phyloP scores from a whole-genome alignment of 192 early-diverging fungal species.

The Rhizoclosmatium sp. region DNA sequence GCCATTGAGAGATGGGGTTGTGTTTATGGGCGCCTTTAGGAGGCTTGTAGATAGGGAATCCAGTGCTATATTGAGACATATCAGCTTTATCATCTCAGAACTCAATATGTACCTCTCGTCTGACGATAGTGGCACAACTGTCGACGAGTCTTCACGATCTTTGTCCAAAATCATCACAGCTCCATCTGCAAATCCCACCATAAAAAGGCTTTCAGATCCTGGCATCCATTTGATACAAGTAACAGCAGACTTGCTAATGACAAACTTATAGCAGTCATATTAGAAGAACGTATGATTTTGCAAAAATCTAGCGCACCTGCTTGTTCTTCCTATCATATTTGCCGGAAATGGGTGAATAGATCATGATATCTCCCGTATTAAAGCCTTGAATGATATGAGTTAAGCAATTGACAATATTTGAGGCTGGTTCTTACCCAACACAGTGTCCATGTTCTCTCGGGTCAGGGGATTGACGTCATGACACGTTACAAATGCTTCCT shows the following conservation, averaged over 20 bases:
- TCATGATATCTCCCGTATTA: slow-evolving; percentile 52
- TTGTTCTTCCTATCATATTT: slow-evolving; percentile 88
- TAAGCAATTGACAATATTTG: background rate
- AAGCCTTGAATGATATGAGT: slow-evolving; percentile 18
- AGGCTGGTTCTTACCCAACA: slow-evolving; percentile 72
- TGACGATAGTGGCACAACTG: slow-evolving; percentile 29
- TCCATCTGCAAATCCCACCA: slow-evolving; percentile 86
- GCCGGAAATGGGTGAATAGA: slow-evolving; percentile 86
- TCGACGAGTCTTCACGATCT: slow-evolving; percentile 75
- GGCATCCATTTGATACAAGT: slow-evolving; percentile 92
- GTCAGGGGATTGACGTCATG: slow-evolving; percentile 85
- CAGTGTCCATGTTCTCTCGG: slow-evolving; percentile 79
- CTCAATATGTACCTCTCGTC: slow-evolving; percentile 12
- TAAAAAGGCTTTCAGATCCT: slow-evolving; percentile 81
- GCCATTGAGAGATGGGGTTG: slow-evolving; percentile 88
- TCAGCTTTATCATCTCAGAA: background rate
- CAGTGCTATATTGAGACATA: background rate
- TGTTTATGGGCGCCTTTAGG: slow-evolving; percentile 56
- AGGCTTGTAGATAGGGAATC: slow-evolving; percentile 46
- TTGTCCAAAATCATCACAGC: slow-evolving; percentile 85
- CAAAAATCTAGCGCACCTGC: slow-evolving; percentile 53
- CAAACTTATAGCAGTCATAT: slow-evolving; percentile 2
- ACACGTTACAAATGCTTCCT: slow-evolving; percentile 79
- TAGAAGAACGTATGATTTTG: background rate
- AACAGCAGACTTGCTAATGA: slow-evolving; percentile 71